phyloP scores from a whole-genome alignment of 108 stramenopile species.

The Skeletonema tropicum region DNA sequence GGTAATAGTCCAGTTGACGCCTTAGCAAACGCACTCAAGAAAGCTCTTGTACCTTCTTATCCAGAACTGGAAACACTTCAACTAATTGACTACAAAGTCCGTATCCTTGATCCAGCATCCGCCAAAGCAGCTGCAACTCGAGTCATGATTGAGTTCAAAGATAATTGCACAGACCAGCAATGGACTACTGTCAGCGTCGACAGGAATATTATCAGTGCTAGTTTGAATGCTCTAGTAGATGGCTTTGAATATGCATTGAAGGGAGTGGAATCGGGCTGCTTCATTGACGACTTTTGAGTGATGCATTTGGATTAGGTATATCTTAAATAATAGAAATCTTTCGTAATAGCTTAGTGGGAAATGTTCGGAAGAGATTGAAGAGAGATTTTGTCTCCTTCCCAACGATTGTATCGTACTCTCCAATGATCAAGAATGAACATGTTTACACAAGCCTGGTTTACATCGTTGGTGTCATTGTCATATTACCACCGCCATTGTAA shows the following conservation, averaged over 20 bases:
- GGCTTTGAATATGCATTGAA: conserved; percentile 92
- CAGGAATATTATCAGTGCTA: conserved; percentile 92
- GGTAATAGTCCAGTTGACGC: conserved; percentile 95
- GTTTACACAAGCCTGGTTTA: no score
- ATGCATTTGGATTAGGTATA: not conserved
- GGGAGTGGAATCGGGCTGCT: conserved; percentile 32
- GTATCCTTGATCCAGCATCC: conserved; percentile 88
- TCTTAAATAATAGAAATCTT: no score
- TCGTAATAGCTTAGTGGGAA: no score
- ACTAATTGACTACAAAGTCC: conserved; percentile 94
- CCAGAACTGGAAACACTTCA: conserved; percentile 72
- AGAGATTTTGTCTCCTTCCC: no score
- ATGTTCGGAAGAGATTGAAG: no score
- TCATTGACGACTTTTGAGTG: conserved; percentile 20
- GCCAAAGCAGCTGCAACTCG: conserved; percentile 90
- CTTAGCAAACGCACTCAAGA: conserved; percentile 77
- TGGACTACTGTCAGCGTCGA: conserved; percentile 96
- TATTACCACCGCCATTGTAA: no score
- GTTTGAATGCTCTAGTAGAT: conserved; percentile 90
- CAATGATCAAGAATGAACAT: no score
- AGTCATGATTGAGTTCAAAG: conserved; percentile 88
- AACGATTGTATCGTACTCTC: no score
- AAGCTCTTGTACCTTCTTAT: conserved; percentile 80
- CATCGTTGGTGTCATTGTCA: no score
- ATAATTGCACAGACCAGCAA: conserved; percentile 40